Percentiles rank a stretch among this genome's conserved stretches.
phyloP scores from a whole-genome alignment of 331 rosid species.

The Spiraea crenata region DNA sequence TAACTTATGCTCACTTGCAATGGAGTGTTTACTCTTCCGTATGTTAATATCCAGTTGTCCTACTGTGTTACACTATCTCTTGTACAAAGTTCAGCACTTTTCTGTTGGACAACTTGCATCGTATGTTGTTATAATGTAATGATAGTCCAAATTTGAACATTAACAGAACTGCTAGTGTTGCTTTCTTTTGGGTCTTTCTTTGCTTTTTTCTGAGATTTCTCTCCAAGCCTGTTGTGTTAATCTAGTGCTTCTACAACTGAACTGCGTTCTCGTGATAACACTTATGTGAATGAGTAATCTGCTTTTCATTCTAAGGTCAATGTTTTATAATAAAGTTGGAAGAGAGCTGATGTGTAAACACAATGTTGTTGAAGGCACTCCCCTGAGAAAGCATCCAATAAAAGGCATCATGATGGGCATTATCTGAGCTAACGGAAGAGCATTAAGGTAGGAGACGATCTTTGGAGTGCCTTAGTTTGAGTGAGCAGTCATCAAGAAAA shows the following conservation, averaged over 20 bases:
- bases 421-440: slow-evolving; percentile 11
- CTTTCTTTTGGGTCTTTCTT: no score
- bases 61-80: no score
- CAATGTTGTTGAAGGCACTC: slow-evolving; percentile 11
- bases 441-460: slow-evolving; percentile 20
- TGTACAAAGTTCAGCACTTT: no score
- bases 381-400: neutral
- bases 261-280: neutral
- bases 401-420: neutral
- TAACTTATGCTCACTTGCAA: no score
- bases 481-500: neutral
- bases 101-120: no score
- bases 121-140: no score
- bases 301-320: neutral
- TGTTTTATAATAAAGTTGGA: slow-evolving; percentile 7
- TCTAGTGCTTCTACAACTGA: neutral
- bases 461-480: slow-evolving; percentile 10
- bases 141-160: no score
- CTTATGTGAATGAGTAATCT: neutral
- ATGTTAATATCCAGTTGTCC: no score
- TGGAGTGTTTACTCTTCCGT: no score
- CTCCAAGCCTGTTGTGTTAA: neutral
- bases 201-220: neutral
- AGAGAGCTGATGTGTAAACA: slow-evolving; percentile 21
- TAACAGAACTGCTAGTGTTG: no score